Conservation (phyloP, 225 moss, liverwort and hornwort genomes). For the Climacium dendroides region DNA sequence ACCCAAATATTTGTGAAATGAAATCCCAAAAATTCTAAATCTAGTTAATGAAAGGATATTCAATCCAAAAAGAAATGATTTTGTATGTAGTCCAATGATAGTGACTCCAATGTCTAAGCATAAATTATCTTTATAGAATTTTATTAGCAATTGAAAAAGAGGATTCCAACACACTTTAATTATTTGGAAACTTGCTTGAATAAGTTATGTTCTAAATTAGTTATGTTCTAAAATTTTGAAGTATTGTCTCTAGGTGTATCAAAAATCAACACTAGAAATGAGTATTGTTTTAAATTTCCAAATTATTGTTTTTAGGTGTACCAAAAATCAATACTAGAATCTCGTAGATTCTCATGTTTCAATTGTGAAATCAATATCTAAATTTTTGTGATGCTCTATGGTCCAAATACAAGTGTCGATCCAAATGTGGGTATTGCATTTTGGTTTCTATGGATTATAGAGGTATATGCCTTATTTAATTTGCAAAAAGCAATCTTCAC, state of each 20-base stretch:
- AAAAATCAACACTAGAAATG: no score
- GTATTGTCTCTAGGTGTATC: not conserved
- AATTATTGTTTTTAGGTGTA: not conserved
- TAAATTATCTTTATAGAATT: not conserved
- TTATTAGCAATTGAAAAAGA: not conserved
- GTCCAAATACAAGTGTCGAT: not conserved
- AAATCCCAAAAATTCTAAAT: no score
- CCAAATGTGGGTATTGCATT: no score
- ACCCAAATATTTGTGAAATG: no score
- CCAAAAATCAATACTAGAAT: not conserved
- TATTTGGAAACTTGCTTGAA: not conserved
- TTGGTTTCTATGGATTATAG: not conserved
- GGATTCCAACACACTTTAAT: not conserved
- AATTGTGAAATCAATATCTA: not conserved
- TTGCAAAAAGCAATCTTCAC: not conserved
- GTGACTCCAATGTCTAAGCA: no score
- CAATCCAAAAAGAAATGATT: no score
- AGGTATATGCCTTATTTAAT: not conserved
- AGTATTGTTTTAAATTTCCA: no score
- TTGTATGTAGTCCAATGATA: no score
- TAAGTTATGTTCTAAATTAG: rapidly evolving
- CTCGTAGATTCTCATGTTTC: not conserved
- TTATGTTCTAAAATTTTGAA: no score
- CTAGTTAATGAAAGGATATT: no score
- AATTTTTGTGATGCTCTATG: not conserved